Evolutionary conservation across 768 basidiomycete genomes (phyloP).

Genomic region (Hydnum rufescens): DNA sequence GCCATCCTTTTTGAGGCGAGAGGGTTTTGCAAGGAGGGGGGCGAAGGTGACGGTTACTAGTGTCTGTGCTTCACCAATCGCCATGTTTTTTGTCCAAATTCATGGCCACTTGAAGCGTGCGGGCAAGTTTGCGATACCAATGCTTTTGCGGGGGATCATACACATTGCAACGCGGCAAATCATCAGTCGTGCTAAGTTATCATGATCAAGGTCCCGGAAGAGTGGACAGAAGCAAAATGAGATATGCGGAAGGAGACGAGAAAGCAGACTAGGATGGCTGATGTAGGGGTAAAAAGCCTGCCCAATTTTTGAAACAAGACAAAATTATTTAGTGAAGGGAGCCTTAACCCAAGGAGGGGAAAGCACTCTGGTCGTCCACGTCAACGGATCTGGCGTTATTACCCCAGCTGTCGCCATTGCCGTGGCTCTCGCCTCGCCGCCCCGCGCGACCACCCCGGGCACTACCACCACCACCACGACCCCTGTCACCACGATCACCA

Average conservation of each 20-base stretch:
- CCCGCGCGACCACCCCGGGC: constrained; percentile 28
- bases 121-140: not conserved
- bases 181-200: too few species aligned
- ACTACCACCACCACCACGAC: constrained; percentile 25
- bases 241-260: too few species aligned
- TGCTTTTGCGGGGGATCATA: not conserved
- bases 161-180: too few species aligned
- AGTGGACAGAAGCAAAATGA: not conserved
- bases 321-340: not conserved
- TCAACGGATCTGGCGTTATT: constrained; percentile 24
- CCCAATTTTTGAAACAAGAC: not conserved
- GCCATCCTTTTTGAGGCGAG: constrained; percentile 63
- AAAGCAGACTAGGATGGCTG: not conserved
- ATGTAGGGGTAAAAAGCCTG: too few species aligned
- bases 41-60: constrained; percentile 90
- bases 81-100: not conserved
- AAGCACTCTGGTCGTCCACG: constrained; percentile 69
- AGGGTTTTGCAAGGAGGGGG: constrained; percentile 88
- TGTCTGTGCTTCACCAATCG: not conserved
- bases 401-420: constrained; percentile 21
- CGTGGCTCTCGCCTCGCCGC: constrained; percentile 3
- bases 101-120: not conserved
- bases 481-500: constrained; percentile 22
- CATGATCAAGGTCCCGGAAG: not conserved
- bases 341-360: constrained; percentile 48